Evolutionary conservation across 345 rosid genomes (phyloP).

Genomic region (Lepidium africanum): DNA sequence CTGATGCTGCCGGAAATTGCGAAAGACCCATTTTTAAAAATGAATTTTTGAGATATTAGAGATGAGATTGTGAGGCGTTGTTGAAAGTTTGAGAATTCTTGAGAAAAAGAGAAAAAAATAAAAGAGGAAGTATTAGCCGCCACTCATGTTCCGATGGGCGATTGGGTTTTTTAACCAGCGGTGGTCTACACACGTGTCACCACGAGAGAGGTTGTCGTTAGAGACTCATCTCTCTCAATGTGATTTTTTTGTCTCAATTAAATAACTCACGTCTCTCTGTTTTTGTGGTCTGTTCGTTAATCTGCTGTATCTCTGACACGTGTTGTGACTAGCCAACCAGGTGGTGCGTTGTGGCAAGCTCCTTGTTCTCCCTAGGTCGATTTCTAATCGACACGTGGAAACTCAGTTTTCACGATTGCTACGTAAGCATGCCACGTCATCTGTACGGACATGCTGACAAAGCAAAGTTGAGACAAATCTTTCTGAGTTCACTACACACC

Average conservation of each 20-base stretch:
- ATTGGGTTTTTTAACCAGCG: slow-evolving; percentile 8
- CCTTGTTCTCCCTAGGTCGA: slow-evolving; percentile 19
- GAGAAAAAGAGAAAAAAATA: neutral
- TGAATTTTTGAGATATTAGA: neutral
- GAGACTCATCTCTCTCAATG: slow-evolving; percentile 16
- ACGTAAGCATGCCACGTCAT: neutral
- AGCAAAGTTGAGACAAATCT: neutral
- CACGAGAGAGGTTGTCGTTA: slow-evolving; percentile 31
- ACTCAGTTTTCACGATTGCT: neutral
- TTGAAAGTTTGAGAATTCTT: neutral
- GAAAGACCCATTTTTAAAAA: slow-evolving; percentile 62
- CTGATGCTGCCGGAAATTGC: slow-evolving; percentile 48
- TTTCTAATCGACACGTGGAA: neutral
- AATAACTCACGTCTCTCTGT: neutral
- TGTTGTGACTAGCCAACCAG: slow-evolving; percentile 14
- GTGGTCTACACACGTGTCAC: slow-evolving; percentile 34
- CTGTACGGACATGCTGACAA: neutral
- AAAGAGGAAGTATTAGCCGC: neutral
- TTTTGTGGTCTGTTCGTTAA: neutral
- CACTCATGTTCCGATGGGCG: slow-evolving; percentile 23
- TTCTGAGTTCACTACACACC: neutral
- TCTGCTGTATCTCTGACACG: slow-evolving; percentile 23
- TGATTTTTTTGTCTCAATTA: neutral
- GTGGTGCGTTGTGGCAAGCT: slow-evolving; percentile 21
- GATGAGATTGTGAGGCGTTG: neutral